Evolutionary conservation across 441 rosid genomes (phyloP), one percentile per base, ranked within the genome.

Genomic region (Adansonia madagascariensis): DNA sequence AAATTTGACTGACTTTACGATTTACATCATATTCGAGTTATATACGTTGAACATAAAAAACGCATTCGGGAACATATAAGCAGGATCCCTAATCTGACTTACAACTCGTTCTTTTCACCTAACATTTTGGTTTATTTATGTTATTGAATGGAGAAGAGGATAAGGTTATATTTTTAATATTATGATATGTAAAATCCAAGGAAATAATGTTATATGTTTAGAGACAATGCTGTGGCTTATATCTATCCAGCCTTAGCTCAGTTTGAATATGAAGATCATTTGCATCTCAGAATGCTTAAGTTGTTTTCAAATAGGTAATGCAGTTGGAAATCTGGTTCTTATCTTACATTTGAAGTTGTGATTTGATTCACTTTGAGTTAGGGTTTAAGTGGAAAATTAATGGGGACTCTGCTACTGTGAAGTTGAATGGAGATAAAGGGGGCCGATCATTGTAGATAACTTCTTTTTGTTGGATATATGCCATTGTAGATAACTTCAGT

Each of bases 61-160:
- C 65, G 80, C 71, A 80, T 78, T 74, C 74, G 65, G 76, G 70
- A 67, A 71, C 71, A n/a, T 56, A 12, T 46, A 22, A 55, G 65
- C 24, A 61, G 78, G 85, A 86, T 80, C 88, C 87, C 85, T 83
- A 84, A 83, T 80, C 85, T 80, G 79, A 56, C 22, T 53, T 77
- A 80, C 53, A 56, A 65, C 14, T 80, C 15, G 10, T 74, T 49
- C 60, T 80, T 72, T 73, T 72, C 52, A 59, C 71, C 75, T 57
- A 73, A 69, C 59, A 73, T 65, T 81, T 61, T 65, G 41, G 50
- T 67, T 75, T 85, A 73, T 24, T 64, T 71, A 20, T 59, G 62
- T 78, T 50, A 43, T 44, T 35, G 43, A 6, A 63, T 39, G 68
- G 62, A 27, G 78, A 10, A 49, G 49, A 56, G 74, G 39, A 67